Conservation (phyloP, 768 basidiomycete species). For the Mycena pura region DNA sequence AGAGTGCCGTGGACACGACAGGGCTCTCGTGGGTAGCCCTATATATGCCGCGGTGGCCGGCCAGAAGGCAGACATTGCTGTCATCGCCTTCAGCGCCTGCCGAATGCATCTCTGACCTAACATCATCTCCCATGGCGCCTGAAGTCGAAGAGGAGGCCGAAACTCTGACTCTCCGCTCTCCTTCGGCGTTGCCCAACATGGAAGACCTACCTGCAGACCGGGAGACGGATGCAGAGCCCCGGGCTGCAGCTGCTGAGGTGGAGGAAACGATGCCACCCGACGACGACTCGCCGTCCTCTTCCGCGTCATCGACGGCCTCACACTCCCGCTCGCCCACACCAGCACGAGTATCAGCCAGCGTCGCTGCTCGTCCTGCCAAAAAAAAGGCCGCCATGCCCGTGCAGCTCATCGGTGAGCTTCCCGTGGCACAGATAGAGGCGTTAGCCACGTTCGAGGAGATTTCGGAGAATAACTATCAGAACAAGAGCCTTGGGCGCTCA, state of each 20-base stretch:
- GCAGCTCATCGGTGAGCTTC: constrained; percentile 84
- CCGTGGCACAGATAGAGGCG: constrained; percentile 77
- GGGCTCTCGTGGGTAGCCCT: neutral
- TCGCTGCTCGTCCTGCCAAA: constrained; percentile 33
- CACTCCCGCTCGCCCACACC: constrained; percentile 50
- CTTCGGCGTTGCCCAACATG: constrained; percentile 34
- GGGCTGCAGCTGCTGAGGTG: neutral
- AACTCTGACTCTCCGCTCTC: constrained; percentile 33
- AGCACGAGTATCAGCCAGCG: constrained; percentile 38
- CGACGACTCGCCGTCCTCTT: constrained; percentile 39
- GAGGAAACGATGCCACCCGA: constrained; percentile 26
- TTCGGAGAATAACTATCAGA: constrained; percentile 83
- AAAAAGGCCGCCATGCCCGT: constrained; percentile 47
- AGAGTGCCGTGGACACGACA: neutral
- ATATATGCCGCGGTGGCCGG: constrained; percentile 3
- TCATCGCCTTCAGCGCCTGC: constrained; percentile 11
- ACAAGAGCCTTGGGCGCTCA: constrained; percentile 84
- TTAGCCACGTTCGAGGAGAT: constrained; percentile 77
- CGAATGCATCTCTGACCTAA: constrained; percentile 22
- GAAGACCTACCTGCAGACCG: constrained; percentile 18
- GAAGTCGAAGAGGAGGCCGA: constrained; percentile 6
- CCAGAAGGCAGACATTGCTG: constrained; percentile 2
- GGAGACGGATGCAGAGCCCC: neutral
- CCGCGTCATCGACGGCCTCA: constrained; percentile 40
- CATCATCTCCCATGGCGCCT: constrained; percentile 19